These are phyloP conservation scores for Sugiyamaella pinicola DNA, from an alignment of 1,139 yeast genomes.

Conservation along the genomic window DNA sequence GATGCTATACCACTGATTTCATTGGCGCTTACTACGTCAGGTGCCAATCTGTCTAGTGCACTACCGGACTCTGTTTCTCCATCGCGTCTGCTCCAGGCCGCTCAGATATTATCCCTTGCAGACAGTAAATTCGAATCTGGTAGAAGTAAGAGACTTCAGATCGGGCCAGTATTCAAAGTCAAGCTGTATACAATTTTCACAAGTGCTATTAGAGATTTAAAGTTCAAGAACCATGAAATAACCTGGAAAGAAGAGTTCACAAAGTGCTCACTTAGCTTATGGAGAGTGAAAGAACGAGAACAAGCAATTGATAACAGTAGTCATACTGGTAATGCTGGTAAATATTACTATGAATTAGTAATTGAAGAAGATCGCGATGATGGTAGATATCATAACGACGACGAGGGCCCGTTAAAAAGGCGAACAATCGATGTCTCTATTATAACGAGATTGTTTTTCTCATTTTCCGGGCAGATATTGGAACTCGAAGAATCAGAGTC, in stretches of 20 bases:
- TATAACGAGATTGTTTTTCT: slow-evolving; percentile 63
- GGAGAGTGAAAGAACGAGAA: slow-evolving; percentile 35
- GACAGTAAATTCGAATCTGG: slow-evolving; percentile 40
- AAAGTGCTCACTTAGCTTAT: slow-evolving; percentile 52
- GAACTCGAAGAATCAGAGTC: slow-evolving; percentile 64
- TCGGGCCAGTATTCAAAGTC: slow-evolving; percentile 66
- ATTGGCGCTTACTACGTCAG: slow-evolving; percentile 68
- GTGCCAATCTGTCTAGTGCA: slow-evolving; percentile 60
- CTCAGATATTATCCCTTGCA: slow-evolving; percentile 51
- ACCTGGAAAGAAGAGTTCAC: slow-evolving; percentile 79
- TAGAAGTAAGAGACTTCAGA: slow-evolving; percentile 36
- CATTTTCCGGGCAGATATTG: slow-evolving; percentile 70
- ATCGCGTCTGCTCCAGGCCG: slow-evolving; percentile 66
- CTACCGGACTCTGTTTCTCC: slow-evolving; percentile 62
- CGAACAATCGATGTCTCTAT: slow-evolving; percentile 46
- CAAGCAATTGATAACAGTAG: background rate
- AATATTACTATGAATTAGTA: slow-evolving; percentile 50
- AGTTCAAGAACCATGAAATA: slow-evolving; percentile 43
- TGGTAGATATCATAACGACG: slow-evolving; percentile 70
- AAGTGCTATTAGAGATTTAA: slow-evolving; percentile 51
- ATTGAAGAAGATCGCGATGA: slow-evolving; percentile 68
- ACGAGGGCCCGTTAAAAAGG: slow-evolving; percentile 40
- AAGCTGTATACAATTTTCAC: slow-evolving; percentile 68
- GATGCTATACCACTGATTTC: slow-evolving; percentile 72
- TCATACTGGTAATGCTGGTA: background rate